These are phyloP conservation scores for Harringtonia aguacate DNA, from an alignment of 2,329 filamentous ascomycete species.

Conservation along the genomic window DNA sequence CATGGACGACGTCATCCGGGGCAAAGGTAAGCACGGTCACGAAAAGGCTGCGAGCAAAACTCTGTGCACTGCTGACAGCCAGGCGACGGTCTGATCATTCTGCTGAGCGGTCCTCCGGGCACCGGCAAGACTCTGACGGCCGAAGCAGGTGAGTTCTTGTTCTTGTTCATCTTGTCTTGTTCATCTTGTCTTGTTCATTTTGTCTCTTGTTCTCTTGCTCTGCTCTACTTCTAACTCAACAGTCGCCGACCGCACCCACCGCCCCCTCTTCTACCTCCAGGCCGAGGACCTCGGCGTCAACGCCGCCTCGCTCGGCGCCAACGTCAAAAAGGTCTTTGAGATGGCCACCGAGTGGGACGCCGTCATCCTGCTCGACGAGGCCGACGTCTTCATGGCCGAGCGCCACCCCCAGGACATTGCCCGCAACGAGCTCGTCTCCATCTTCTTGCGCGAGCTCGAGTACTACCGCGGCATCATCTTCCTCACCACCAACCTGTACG, in stretches of 20 bases:
- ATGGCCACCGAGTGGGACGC: constrained; percentile 38
- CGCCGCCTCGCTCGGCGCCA: constrained; percentile 29
- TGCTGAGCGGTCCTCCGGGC: constrained; percentile 25
- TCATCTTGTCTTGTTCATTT: background rate
- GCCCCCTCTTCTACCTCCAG: constrained; percentile 32
- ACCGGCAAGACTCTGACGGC: constrained; percentile 35
- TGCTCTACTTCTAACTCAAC: too few relatives aligned
- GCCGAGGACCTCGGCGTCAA: constrained; percentile 36
- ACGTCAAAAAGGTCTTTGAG: constrained; percentile 33
- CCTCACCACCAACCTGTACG: constrained; percentile 31
- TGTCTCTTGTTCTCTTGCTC: background rate
- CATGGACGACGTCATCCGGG: constrained; percentile 29
- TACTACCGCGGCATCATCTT: constrained; percentile 35
- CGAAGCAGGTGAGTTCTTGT: constrained; percentile 16
- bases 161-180: too few relatives aligned
- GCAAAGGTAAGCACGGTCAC: constrained; percentile 20
- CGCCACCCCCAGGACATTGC: constrained; percentile 31
- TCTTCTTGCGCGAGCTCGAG: constrained; percentile 34
- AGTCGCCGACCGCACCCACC: constrained; percentile 28
- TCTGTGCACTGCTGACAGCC: background rate
- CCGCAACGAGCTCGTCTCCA: constrained; percentile 36
- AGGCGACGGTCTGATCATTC: constrained; percentile 29
- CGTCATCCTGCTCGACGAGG: constrained; percentile 40
- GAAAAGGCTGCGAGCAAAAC: too few relatives aligned
- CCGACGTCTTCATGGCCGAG: constrained; percentile 40